Evolutionary conservation across 2,329 filamentous ascomycete genomes (phyloP).

Genomic region (Aspergillus quadricinctus): DNA sequence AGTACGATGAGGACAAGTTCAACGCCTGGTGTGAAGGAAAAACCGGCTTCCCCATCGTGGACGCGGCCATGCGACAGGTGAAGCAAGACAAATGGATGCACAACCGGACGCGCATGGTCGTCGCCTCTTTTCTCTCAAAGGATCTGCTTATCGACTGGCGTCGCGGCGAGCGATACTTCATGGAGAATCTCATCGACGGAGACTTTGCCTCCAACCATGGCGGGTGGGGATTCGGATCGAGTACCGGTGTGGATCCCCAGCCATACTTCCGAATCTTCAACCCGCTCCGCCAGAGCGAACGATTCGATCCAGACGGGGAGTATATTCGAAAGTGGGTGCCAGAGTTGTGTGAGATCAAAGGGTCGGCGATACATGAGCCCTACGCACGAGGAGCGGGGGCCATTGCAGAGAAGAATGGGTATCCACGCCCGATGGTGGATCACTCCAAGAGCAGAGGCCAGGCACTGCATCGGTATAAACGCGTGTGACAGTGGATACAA

Average conservation of each 20-base stretch:
- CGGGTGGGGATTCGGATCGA: conserved; percentile 63
- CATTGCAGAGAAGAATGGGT: conserved; percentile 62
- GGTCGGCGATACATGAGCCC: conserved; percentile 74
- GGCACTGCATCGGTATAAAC: conserved; percentile 67
- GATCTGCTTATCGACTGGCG: conserved; percentile 81
- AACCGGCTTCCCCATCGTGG: conserved; percentile 79
- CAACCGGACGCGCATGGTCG: conserved; percentile 80
- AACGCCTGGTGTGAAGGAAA: conserved; percentile 67
- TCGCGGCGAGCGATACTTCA: conserved; percentile 75
- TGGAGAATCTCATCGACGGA: conserved; percentile 73
- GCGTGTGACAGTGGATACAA: conserved; percentile 16
- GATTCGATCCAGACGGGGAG: conserved; percentile 71
- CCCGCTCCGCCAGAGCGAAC: conserved; percentile 76
- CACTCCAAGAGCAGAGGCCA: conserved; percentile 66
- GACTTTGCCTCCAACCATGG: conserved; percentile 77
- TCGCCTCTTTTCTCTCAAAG: conserved; percentile 74
- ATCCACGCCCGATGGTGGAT: conserved; percentile 70
- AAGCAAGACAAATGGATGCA: conserved; percentile 70
- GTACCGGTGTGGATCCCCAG: conserved; percentile 75
- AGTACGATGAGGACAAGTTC: conserved; percentile 67
- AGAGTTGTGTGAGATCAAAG: conserved; percentile 62
- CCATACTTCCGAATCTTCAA: conserved; percentile 93
- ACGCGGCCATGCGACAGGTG: conserved; percentile 80
- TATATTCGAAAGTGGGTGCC: conserved; percentile 82
- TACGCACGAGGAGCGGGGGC: conserved; percentile 61